phyloP scores from a whole-genome alignment of 2,329 filamentous ascomycete genomes.

The Neofusicoccum laricinum region DNA sequence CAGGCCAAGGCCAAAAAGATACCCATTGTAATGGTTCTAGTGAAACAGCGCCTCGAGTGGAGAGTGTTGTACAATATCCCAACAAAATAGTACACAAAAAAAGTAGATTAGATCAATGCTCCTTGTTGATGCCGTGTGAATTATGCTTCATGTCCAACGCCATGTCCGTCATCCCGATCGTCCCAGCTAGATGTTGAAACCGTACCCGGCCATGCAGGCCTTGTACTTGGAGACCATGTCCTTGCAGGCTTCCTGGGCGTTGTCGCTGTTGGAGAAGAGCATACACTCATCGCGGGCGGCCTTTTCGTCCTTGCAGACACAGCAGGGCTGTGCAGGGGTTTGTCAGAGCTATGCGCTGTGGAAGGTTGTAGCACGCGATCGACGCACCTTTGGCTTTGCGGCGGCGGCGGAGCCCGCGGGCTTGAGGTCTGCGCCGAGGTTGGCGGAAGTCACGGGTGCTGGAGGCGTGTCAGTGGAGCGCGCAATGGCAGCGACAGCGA shows the following conservation, averaged over 20 bases:
- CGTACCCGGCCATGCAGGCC: slow-evolving; percentile 88
- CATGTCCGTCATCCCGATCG: neutral
- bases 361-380: neutral
- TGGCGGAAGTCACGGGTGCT: slow-evolving; percentile 30
- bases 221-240: slow-evolving; percentile 81
- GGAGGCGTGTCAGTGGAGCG: neutral
- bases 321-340: slow-evolving; percentile 72
- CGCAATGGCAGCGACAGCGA: neutral
- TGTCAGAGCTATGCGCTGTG: slow-evolving; percentile 6
- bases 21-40: neutral
- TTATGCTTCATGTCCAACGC: slow-evolving; percentile 32
- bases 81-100: neutral
- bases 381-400: slow-evolving; percentile 43
- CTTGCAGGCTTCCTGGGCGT: slow-evolving; percentile 81
- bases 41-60: neutral
- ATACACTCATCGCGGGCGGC: slow-evolving; percentile 93
- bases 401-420: slow-evolving; percentile 36
- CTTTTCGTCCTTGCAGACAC: slow-evolving; percentile 96
- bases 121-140: slow-evolving; percentile 27
- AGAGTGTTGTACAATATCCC: slow-evolving; percentile 8
- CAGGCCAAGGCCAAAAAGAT: neutral
- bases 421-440: slow-evolving; percentile 47
- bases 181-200: slow-evolving; percentile 62
- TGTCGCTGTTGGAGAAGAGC: slow-evolving; percentile 85
- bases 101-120: neutral